Base-by-base conservation (phyloP, 441 rosid species). In the Raphanus hybrid region DNA sequence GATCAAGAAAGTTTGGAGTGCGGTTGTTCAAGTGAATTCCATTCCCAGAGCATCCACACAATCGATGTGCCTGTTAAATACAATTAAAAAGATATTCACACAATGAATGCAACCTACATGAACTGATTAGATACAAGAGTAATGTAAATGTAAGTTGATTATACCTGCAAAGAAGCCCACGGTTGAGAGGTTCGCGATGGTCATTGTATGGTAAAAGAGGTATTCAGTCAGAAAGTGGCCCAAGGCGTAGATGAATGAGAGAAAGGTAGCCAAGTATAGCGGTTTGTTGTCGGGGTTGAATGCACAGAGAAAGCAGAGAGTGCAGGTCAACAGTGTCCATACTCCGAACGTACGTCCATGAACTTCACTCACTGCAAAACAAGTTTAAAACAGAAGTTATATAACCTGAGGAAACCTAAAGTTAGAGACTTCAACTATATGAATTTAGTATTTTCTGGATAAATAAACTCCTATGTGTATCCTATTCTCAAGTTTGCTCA, bases 331-430 rank as follows among this genome's bases (percentile, higher is more conserved):
- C 39, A 92, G 94, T 2, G 99, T 94, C 99, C 99, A 94, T 71
- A 92, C 91, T 76, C 97, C 98, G 75, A 92, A 94, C 34, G 96
- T 94, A 81, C 98, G 88, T 75, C 99, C 97, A 80, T 94, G 99
- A 82, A 94, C 93, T 71, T 92, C 97, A 85, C 89, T 91, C 97
- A 94, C 98, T 92, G 86, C 80, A 84, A 60, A 37, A 64, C n/a
- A 15, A 2, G 57, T 29, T 34, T 26, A 18, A 73, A 48, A 48
- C 39, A 35, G 14, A 94, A 76, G 50, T 23, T 23, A 23, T 23
- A 23, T 23, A 23, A 23, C 45, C 12, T 41, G 27, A 11, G 5
- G 34, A 34, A 34, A 66, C 26, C 15, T 67, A 16, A 58, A 29
- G 48, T 37, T 20, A 26, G 45, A 50, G 70, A 37, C 65, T 39